Conservation (phyloP, 192 early-diverging fungal genomes). For the Entomortierella beljakovae region DNA sequence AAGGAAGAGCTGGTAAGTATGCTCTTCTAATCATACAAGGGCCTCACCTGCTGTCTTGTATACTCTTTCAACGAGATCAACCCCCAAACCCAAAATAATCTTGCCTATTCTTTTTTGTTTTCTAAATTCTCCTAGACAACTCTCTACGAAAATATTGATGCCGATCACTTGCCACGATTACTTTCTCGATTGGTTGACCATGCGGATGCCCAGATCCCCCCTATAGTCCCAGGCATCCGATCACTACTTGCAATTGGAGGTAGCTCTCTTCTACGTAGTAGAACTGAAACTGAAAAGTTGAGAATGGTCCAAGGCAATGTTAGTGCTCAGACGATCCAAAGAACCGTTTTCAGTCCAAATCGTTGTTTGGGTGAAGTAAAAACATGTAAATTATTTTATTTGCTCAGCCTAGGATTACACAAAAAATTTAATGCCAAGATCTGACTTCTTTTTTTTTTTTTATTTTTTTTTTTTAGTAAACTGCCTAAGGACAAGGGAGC, state of each 20-base stretch:
- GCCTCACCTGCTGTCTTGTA: no score
- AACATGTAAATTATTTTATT: constrained; percentile 31
- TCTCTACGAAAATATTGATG: constrained; percentile 43
- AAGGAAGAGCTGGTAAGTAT: constrained; percentile 70
- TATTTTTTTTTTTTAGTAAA: constrained; percentile 14
- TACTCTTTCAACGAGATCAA: no score
- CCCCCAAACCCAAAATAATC: no score
- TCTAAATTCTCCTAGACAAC: constrained; percentile 22
- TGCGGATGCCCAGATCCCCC: constrained; percentile 53
- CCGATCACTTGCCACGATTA: constrained; percentile 47
- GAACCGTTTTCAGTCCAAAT: constrained; percentile 18
- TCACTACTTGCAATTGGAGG: constrained; percentile 46
- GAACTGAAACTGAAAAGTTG: constrained; percentile 25
- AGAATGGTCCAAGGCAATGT: constrained; percentile 22
- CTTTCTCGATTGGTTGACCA: constrained; percentile 36
- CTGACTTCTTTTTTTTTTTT: background rate
- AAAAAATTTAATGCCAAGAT: background rate
- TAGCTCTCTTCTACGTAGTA: constrained; percentile 42
- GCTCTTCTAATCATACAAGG: constrained; percentile 9
- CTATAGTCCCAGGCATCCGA: constrained; percentile 52
- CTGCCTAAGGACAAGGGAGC: constrained; percentile 25
- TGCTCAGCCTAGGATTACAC: background rate
- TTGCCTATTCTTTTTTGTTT: background rate
- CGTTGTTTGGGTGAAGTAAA: constrained; percentile 3
- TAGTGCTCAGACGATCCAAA: constrained; percentile 16